These are phyloP conservation scores for Penicillium glabrum DNA, from an alignment of 2,329 filamentous ascomycete species.

Conservation along the genomic window DNA sequence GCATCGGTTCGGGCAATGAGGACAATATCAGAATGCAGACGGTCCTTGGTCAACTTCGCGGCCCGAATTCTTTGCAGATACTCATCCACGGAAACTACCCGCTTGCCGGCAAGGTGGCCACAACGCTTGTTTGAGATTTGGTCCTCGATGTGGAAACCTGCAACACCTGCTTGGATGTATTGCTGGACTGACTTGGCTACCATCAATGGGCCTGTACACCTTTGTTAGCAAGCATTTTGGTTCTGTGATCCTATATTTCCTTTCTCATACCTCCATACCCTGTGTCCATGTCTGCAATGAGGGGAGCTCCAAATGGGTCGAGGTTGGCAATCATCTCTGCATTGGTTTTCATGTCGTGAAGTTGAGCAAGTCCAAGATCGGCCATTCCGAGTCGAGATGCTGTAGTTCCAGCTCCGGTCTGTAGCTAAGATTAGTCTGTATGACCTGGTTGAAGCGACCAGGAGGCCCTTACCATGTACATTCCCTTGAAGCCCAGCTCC, in stretches of 20 bases:
- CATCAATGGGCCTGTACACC: conserved; percentile 39
- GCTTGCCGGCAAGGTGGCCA: conserved; percentile 42
- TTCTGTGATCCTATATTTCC: background rate
- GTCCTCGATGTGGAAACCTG: conserved; percentile 59
- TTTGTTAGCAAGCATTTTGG: background rate
- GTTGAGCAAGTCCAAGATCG: conserved; percentile 62
- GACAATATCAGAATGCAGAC: conserved; percentile 40
- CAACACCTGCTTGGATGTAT: conserved; percentile 55
- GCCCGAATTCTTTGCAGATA: conserved; percentile 39
- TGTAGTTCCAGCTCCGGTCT: conserved; percentile 64
- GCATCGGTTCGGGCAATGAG: conserved; percentile 47
- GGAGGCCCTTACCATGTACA: conserved; percentile 62
- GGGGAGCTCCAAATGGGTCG: conserved; percentile 51
- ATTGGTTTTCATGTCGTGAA: conserved; percentile 63
- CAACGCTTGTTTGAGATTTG: conserved; percentile 49
- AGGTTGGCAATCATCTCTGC: conserved; percentile 66
- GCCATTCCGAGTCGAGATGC: conserved; percentile 62
- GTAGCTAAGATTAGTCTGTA: background rate
- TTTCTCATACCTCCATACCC: conserved; percentile 49
- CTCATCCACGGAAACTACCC: conserved; percentile 36
- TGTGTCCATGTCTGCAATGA: conserved; percentile 61
- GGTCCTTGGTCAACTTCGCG: conserved; percentile 34
- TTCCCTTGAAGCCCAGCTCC: conserved; percentile 60
- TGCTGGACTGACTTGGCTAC: conserved; percentile 49
- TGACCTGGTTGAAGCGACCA: background rate